phyloP scores from a whole-genome alignment of 176 grass and related monocot genomes.

The Rhynchospora pubera region DNA sequence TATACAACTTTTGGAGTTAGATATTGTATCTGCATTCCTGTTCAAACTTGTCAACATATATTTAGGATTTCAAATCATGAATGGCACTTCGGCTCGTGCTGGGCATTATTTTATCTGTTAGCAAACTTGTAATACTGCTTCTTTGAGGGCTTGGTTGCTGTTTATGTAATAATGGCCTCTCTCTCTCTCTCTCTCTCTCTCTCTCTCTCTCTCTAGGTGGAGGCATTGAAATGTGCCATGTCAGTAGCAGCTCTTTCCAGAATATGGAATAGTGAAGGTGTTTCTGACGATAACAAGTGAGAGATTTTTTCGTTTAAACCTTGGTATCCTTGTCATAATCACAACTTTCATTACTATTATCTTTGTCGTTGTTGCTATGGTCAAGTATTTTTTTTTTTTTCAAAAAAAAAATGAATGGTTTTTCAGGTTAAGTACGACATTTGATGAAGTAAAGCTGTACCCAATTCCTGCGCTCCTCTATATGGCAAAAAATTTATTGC shows the following conservation, averaged over 20 bases:
- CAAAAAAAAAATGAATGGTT: conserved; percentile 1
- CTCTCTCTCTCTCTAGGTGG: conserved; percentile 54
- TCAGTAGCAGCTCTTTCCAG: conserved; percentile 53
- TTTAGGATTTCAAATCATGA: not conserved
- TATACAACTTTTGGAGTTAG: not conserved
- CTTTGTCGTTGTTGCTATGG: not conserved
- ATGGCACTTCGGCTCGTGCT: not conserved
- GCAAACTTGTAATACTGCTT: not conserved
- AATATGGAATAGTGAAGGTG: conserved; percentile 73
- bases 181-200: conserved; percentile 14
- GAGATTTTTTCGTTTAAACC: not conserved
- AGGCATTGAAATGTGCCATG: conserved; percentile 71
- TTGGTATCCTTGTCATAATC: not conserved
- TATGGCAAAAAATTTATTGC: conserved; percentile 83
- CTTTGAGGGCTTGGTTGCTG: not conserved
- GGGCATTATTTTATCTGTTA: not conserved
- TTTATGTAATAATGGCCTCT: not conserved
- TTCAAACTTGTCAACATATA: not conserved
- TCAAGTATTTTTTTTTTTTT: not conserved
- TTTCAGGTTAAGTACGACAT: conserved; percentile 67
- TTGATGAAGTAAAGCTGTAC: conserved; percentile 83
- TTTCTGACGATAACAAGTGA: conserved; percentile 84
- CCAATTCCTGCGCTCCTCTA: conserved; percentile 80
- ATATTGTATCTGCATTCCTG: not conserved
- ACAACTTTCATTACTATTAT: not conserved